Evolutionary conservation across 116 monocot species (phyloP).

Genomic region (Dioscorea cayenensis): DNA sequence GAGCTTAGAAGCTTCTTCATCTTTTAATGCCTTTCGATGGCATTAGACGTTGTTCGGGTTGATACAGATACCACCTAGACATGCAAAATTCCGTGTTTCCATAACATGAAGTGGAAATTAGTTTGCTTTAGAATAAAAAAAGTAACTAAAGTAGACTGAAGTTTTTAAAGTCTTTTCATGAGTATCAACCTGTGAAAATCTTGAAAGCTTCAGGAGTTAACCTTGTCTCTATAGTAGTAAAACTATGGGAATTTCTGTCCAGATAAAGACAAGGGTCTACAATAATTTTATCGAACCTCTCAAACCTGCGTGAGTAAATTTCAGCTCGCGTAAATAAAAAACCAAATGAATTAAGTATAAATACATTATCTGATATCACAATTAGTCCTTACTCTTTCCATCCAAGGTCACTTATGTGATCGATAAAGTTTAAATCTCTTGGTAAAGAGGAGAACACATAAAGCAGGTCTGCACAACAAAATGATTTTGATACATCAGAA

Average conservation of each 20-base stretch:
- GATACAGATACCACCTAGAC: too few relatives aligned
- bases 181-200: constrained; percentile 67
- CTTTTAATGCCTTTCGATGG: too few relatives aligned
- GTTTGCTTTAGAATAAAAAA: neutral
- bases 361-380: neutral
- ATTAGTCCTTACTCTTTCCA: constrained; percentile 73
- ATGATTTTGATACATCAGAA: neutral
- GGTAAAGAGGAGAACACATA: constrained; percentile 65
- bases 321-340: neutral
- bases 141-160: neutral
- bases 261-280: constrained; percentile 71
- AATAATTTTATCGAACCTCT: constrained; percentile 62
- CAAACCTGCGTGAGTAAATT: constrained; percentile 29
- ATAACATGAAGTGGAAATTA: neutral
- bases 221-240: constrained; percentile 40
- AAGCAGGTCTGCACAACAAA: constrained; percentile 62
- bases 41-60: too few relatives aligned
- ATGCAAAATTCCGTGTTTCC: neutral
- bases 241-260: constrained; percentile 22
- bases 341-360: neutral
- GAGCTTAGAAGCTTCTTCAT: too few relatives aligned
- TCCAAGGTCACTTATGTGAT: constrained; percentile 79
- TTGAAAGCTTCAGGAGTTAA: constrained; percentile 74
- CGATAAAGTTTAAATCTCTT: constrained; percentile 74
- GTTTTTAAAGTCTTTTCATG: neutral